These are phyloP conservation scores for Colletotrichum sp. DNA, from an alignment of 2,329 filamentous ascomycete species.

Conservation along the genomic window DNA sequence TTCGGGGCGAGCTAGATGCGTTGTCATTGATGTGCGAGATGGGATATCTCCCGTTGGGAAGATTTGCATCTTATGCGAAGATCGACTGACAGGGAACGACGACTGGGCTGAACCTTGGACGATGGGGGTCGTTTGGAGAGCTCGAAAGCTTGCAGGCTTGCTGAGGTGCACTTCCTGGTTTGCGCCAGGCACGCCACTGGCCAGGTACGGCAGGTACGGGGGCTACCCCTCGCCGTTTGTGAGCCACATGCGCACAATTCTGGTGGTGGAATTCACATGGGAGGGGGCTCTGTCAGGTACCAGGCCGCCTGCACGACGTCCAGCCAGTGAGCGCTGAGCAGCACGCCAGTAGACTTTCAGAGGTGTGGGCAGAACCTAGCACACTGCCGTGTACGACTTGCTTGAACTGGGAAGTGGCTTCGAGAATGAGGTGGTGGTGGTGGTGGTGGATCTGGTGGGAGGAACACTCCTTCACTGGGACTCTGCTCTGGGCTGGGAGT, in stretches of 20 bases:
- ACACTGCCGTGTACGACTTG: background rate
- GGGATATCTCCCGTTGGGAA: constrained; percentile 21
- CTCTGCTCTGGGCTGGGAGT: background rate
- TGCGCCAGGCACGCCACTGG: background rate
- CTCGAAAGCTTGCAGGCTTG: background rate
- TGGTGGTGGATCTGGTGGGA: background rate
- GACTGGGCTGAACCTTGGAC: constrained; percentile 20
- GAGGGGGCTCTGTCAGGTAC: background rate
- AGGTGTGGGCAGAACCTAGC: background rate
- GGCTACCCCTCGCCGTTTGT: constrained; percentile 1
- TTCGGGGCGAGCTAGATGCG: constrained; percentile 17
- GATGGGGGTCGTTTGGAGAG: background rate
- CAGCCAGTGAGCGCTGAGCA: background rate
- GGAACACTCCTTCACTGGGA: background rate
- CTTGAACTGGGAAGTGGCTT: constrained; percentile 6
- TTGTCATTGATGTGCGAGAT: constrained; percentile 21
- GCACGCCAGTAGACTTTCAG: background rate
- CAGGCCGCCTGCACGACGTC: background rate
- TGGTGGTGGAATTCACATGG: constrained; percentile 5
- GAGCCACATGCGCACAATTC: constrained; percentile 9
- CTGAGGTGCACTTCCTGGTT: background rate
- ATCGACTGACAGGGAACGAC: constrained; percentile 16
- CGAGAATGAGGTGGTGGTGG: background rate
- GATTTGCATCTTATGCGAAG: constrained; percentile 22
- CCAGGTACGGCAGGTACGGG: background rate